Percentiles rank a stretch among this genome's conserved stretches.
Evolutionary conservation across 768 basidiomycete genomes (phyloP).

Genomic region (Wakefieldia striispora): DNA sequence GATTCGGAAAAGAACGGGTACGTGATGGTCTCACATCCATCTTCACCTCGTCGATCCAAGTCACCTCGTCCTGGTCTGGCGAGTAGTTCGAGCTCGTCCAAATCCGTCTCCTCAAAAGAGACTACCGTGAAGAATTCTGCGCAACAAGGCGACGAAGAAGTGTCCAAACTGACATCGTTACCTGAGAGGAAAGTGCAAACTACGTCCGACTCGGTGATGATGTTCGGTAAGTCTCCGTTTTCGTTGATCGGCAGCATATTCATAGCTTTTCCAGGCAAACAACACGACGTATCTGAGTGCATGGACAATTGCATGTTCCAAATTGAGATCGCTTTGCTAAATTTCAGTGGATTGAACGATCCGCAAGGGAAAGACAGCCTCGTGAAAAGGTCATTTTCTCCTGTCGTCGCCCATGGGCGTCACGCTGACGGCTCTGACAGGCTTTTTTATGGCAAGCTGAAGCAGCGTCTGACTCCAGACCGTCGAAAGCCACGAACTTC

Average conservation of each 20-base stretch:
- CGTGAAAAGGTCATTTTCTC: conserved; percentile 64
- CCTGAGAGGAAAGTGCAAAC: conserved; percentile 52
- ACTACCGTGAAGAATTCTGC: conserved; percentile 26
- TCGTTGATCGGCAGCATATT: not conserved
- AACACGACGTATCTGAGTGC: conserved; percentile 98
- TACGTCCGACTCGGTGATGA: conserved; percentile 76
- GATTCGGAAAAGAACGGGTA: conserved; percentile 44
- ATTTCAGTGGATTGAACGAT: conserved; percentile 50
- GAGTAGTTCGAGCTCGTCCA: conserved; percentile 30
- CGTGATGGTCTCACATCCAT: conserved; percentile 38
- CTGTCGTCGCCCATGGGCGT: not conserved
- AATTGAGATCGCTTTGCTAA: conserved; percentile 87
- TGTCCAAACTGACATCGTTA: conserved; percentile 51
- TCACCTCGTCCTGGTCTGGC: conserved; percentile 31
- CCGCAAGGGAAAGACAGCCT: conserved; percentile 67
- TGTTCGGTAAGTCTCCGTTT: conserved; percentile 65
- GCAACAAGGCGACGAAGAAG: conserved; percentile 20
- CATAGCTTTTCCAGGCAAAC: conserved; percentile 59
- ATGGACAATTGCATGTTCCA: conserved; percentile 99
- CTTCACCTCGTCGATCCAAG: conserved; percentile 36
- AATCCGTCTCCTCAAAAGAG: conserved; percentile 29
- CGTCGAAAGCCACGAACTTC: conserved; percentile 46
- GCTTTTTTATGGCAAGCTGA: conserved; percentile 87
- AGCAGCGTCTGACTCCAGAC: conserved; percentile 51
- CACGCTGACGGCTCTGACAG: conserved; percentile 35